Base-by-base conservation (phyloP, 768 basidiomycete species). In the Russula abietina region DNA sequence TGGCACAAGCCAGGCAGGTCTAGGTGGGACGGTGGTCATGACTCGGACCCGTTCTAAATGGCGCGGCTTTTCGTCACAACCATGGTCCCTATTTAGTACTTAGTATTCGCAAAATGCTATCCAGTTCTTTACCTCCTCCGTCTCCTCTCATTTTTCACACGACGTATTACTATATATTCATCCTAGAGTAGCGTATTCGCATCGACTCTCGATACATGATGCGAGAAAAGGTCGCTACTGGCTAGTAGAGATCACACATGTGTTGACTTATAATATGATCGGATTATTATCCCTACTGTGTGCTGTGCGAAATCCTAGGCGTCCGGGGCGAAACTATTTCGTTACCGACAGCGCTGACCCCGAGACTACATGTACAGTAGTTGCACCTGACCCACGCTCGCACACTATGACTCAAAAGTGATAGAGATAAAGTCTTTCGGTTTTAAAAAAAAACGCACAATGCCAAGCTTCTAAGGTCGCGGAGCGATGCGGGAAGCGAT, bases 401-500 rank as follows among this genome's bases (percentile, higher is more conserved):
- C 26, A 32, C 12, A 12, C 8, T 14, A 12, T 8, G n/a, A 17
- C 1, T 19, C 17, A 17, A 8, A 28, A 50, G 36, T 6, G 19
- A 38, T 2, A 6, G 51, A 33, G 7, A 33, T n/a, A 30, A 19
- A 14, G 17, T 12, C n/a, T 43, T 45, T 0, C 10, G 9, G n/a
- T n/a, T n/a, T n/a, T 30, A 43, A n/a, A 30, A 22, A 30, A 14
- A 14, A 28, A 26, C 0, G 48, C 14, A 16, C 28, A 45, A 39
- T n/a, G 6, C 14, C 24, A 17, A 33, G 17, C 22, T 8, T 38
- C 33, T 38, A 60, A 45, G 52, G 32, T 16, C 26, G 24, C 9
- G 32, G 19, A 32, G 30, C 48, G 33, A 64, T 6, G 2, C 58
- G 65, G 45, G 58, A 50, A 12, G 56, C 57, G 30, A 67, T 48